phyloP scores from a whole-genome alignment of 2,329 filamentous ascomycete species.

The Zymoseptoria ardabiliae region DNA sequence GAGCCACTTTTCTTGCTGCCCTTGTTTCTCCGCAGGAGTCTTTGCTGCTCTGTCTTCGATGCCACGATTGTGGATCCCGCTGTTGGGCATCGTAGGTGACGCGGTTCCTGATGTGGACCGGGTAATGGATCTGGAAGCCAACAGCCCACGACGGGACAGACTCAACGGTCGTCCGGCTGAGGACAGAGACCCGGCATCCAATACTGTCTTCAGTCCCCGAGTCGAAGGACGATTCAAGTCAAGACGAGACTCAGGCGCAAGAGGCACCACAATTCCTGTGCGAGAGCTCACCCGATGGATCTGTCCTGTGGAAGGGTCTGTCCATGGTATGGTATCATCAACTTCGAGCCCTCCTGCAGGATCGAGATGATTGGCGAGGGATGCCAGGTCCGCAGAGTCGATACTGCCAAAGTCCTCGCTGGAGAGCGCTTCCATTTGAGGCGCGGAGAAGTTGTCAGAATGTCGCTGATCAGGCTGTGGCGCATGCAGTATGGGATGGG shows the following conservation, averaged over 20 bases:
- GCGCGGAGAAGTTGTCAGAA: background rate
- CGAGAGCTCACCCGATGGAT: slow-evolving; percentile 46
- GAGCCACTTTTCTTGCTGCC: slow-evolving; percentile 45
- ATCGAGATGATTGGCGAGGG: slow-evolving; percentile 4
- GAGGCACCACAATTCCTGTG: slow-evolving; percentile 42
- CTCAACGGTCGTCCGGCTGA: slow-evolving; percentile 28
- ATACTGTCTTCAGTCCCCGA: background rate
- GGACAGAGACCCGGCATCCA: slow-evolving; percentile 11
- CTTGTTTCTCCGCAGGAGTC: background rate
- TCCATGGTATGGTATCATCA: slow-evolving; percentile 48
- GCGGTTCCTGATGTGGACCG: no score
- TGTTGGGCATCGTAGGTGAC: no score
- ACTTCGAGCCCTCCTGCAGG: background rate
- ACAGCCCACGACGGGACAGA: slow-evolving; percentile 20
- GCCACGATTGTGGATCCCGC: no score
- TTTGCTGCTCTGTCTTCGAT: background rate
- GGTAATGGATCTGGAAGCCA: background rate
- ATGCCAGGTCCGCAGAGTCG: slow-evolving; percentile 17
- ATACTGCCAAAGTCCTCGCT: slow-evolving; percentile 26
- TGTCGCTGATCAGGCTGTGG: background rate
- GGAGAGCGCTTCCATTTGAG: background rate
- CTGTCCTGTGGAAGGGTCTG: slow-evolving; percentile 52
- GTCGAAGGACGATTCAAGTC: background rate
- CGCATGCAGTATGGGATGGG: background rate
- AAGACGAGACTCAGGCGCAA: background rate